Evolutionary conservation across 1,284 basidiomycete genomes (phyloP).

Genomic region (Austroboletus sp.): DNA sequence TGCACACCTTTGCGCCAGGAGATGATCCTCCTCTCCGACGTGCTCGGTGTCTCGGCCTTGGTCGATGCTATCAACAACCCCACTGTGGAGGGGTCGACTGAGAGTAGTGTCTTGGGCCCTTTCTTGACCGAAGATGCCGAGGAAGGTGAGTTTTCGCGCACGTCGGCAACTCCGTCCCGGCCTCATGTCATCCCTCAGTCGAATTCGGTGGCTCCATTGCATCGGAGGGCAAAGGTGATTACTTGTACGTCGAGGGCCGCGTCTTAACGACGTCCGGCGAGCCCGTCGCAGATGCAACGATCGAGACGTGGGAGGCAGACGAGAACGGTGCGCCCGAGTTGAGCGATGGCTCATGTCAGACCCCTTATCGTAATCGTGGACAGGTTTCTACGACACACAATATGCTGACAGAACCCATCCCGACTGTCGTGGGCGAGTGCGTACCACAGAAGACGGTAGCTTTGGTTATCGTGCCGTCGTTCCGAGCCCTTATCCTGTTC

Average conservation of each 20-base stretch:
- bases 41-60: slow-evolving; percentile 70
- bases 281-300: slow-evolving; percentile 58
- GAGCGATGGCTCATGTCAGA: no score
- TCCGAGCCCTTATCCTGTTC: slow-evolving; percentile 74
- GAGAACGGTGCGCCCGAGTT: slow-evolving; percentile 38
- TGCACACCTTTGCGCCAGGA: slow-evolving; percentile 74
- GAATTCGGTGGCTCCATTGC: slow-evolving; percentile 58
- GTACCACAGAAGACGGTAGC: slow-evolving; percentile 55
- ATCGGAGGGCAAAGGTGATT: slow-evolving; percentile 77
- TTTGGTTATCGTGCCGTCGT: slow-evolving; percentile 73
- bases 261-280: slow-evolving; percentile 60
- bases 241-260: slow-evolving; percentile 72
- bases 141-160: slow-evolving; percentile 45
- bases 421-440: slow-evolving; percentile 73
- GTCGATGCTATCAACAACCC: slow-evolving; percentile 77
- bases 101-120: slow-evolving; percentile 75
- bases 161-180: background rate
- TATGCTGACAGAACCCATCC: slow-evolving; percentile 54
- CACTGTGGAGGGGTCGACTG: slow-evolving; percentile 47
- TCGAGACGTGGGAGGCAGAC: slow-evolving; percentile 89
- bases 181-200: slow-evolving; percentile 35
- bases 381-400: slow-evolving; percentile 58
- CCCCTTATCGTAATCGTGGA: background rate
- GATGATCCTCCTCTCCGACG: slow-evolving; percentile 77
- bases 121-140: slow-evolving; percentile 79